Base-by-base conservation (phyloP, 2,329 filamentous ascomycete species). In the Aspergillus piperis region DNA sequence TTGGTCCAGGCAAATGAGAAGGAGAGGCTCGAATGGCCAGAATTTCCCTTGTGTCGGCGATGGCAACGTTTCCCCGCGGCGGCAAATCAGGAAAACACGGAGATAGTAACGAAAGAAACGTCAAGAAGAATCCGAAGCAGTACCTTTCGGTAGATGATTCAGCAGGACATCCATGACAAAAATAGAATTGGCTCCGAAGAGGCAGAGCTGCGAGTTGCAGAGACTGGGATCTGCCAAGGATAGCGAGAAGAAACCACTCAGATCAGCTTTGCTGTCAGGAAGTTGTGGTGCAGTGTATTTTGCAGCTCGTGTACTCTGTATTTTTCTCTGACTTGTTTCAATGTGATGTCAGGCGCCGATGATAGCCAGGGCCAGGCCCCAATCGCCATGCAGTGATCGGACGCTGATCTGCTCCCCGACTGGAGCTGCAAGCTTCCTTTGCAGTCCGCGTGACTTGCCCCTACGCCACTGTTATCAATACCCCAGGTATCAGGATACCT, bases 351-450 rank as follows among this genome's bases (percentile, higher is more conserved):
- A 66, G 63, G 63, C 49, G 58, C 59, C 50, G 59, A 50, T 61
- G 50, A 7, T 11, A 30, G 6, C 42, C 17, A 47, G 52, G 63
- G 53, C 64, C 59, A 66, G 64, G 53, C 61, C 60, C 47, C 58
- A 65, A 63, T 54, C 63, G 62, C 64, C 65, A 61, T 66, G 59
- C 61, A 66, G 55, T 59, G 59, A 66, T 65, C 62, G 50, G 59
- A 54, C 54, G 51, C 55, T 59, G 64, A 64, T 64, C 63, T 59
- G 48, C 58, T 41, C 54, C 23, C 51, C 44, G 50, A 54, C 41
- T 53, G 50, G 60, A 54, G 57, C 49, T 25, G 32, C 21, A 49
- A 53, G 27, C 47, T 38, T 47, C 21, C 13, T 49, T 64, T 63
- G 38, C 54, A 56, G 57, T 59, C 60, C 64, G 64, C 61, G 58